Conservation (phyloP, 176 grass and related monocot species). For the Musa troglodytarum region DNA sequence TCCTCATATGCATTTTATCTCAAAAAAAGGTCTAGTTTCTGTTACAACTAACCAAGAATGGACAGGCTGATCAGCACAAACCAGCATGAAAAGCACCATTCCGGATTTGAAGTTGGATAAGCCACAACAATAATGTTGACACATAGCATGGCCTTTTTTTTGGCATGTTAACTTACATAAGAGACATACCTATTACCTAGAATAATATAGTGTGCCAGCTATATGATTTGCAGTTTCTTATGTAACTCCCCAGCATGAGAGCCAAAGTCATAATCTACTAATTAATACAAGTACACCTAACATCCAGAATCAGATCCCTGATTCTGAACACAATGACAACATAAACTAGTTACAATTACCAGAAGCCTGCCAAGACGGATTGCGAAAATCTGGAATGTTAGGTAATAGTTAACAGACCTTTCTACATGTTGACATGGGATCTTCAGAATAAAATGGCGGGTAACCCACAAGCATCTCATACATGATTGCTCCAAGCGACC, state of each 20-base stretch:
- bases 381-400: too few relatives aligned
- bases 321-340: not conserved
- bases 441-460: conserved; percentile 25
- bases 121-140: too few relatives aligned
- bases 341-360: not conserved
- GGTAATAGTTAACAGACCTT: not conserved
- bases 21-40: too few relatives aligned
- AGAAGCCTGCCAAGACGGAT: too few relatives aligned
- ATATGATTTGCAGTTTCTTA: too few relatives aligned
- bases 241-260: too few relatives aligned
- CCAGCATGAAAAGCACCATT: not conserved
- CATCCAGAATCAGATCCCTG: not conserved
- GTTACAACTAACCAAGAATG: not conserved
- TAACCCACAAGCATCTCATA: conserved; percentile 25
- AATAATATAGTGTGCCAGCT: too few relatives aligned
- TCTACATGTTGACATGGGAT: conserved; percentile 23
- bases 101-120: not conserved
- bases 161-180: not conserved
- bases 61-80: not conserved
- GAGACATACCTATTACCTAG: not conserved
- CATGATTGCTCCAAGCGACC: conserved; percentile 27
- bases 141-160: too few relatives aligned
- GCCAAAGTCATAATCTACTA: too few relatives aligned
- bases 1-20: too few relatives aligned
- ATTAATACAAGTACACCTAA: not conserved